A percentile compares a stretch with the other conserved stretches of the same genome.
Conservation (phyloP, 176 grass and related monocot species). For the Aegilops tauschii region DNA sequence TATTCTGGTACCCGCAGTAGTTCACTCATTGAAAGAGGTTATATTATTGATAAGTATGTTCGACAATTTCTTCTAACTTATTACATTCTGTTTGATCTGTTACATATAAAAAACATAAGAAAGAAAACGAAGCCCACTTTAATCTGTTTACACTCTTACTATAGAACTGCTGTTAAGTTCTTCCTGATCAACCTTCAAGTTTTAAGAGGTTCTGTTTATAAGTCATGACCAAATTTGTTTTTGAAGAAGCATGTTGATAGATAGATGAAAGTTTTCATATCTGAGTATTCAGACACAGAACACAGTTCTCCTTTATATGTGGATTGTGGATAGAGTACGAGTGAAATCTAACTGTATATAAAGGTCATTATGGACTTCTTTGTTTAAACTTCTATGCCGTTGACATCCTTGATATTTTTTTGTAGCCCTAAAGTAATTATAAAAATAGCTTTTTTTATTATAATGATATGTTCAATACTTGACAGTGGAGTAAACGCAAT, state of each 20-base stretch:
- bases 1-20: slow-evolving; percentile 33
- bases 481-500: background rate
- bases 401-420: background rate
- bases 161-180: background rate
- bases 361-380: slow-evolving; percentile 4
- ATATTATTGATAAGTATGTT: slow-evolving; percentile 50
- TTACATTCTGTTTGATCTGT: slow-evolving; percentile 1
- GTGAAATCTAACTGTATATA: background rate
- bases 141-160: background rate
- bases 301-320: slow-evolving; percentile 5
- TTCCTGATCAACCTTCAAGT: background rate
- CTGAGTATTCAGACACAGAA: background rate
- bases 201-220: background rate
- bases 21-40: slow-evolving; percentile 44
- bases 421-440: background rate
- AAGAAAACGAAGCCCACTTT: slow-evolving; percentile 6
- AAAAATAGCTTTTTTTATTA: background rate
- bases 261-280: background rate
- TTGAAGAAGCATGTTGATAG: background rate
- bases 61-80: background rate
- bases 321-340: background rate
- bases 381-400: background rate
- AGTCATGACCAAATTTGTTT: slow-evolving; percentile 1
- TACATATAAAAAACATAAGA: background rate
- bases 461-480: background rate